phyloP scores from a whole-genome alignment of 495 filamentous ascomycete genomes.

The Penicillium chermesinum region DNA sequence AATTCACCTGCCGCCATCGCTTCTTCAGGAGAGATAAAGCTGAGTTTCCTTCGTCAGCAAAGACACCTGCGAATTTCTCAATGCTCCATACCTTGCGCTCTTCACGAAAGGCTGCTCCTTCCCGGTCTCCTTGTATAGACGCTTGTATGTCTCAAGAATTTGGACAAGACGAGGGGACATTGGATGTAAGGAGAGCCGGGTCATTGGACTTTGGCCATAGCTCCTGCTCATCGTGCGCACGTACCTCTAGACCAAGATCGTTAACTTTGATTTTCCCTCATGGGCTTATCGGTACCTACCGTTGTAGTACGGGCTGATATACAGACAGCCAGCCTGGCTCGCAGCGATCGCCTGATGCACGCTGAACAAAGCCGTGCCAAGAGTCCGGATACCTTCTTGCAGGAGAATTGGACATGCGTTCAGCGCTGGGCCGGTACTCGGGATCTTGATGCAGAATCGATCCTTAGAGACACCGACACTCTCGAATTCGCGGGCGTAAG shows the following conservation, averaged over 20 bases:
- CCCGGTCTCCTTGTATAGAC: slow-evolving; percentile 37
- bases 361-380: slow-evolving; percentile 54
- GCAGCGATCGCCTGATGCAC: slow-evolving; percentile 53
- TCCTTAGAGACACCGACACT: slow-evolving; percentile 34
- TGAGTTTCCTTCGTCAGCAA: slow-evolving; percentile 2
- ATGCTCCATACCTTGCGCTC: slow-evolving; percentile 28
- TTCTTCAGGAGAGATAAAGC: slow-evolving; percentile 12
- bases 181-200: slow-evolving; percentile 32
- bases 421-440: slow-evolving; percentile 53
- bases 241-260: slow-evolving; percentile 7
- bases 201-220: slow-evolving; percentile 30
- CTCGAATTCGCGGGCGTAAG: slow-evolving; percentile 36
- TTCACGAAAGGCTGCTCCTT: slow-evolving; percentile 39
- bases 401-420: slow-evolving; percentile 49
- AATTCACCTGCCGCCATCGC: slow-evolving; percentile 20
- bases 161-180: slow-evolving; percentile 35
- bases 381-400: slow-evolving; percentile 42
- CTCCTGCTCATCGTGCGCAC: slow-evolving; percentile 23
- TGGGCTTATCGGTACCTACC: slow-evolving; percentile 6
- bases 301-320: slow-evolving; percentile 52
- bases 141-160: slow-evolving; percentile 31
- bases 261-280: background rate
- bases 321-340: slow-evolving; percentile 47
- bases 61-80: background rate
- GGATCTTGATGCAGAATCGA: slow-evolving; percentile 56